Conservation (phyloP, 768 basidiomycete genomes). For the Rhodotorula taiwanensis region DNA sequence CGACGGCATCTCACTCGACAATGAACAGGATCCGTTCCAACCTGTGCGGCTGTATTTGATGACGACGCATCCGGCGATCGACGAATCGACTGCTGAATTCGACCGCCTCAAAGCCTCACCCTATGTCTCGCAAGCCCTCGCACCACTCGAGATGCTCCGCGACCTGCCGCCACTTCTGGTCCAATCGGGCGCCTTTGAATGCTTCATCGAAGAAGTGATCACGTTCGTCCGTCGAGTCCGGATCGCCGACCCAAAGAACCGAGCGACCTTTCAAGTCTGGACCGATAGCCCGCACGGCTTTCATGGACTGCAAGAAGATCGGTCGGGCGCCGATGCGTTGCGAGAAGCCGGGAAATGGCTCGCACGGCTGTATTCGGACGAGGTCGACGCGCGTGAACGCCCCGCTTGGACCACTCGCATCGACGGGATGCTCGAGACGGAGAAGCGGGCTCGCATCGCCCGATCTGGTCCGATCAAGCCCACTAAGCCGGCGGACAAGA, state of each 20-base stretch:
- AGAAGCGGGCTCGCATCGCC: not conserved
- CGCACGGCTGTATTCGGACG: not conserved
- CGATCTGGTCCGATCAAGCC: not conserved
- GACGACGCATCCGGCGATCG: not conserved
- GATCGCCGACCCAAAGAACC: conserved; percentile 58
- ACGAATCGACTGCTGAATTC: conserved; percentile 54
- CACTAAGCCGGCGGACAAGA: not conserved
- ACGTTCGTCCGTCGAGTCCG: conserved; percentile 84
- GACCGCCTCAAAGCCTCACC: conserved; percentile 43
- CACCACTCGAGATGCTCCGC: conserved; percentile 60
- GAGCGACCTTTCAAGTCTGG: conserved; percentile 77
- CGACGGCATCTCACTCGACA: conserved; percentile 66
- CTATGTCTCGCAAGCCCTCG: conserved; percentile 80
- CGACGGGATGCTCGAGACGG: not conserved
- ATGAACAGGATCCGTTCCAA: conserved; percentile 68
- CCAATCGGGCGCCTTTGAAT: conserved; percentile 83
- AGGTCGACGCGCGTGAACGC: not conserved
- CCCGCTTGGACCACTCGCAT: too few species aligned
- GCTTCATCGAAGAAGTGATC: conserved; percentile 83
- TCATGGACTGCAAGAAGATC: not conserved
- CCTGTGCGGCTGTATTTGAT: conserved; percentile 76
- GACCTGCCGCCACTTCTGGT: conserved; percentile 84
- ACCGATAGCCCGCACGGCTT: conserved; percentile 62
- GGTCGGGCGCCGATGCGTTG: not conserved
- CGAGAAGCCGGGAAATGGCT: not conserved